Base-by-base conservation (phyloP, 73 alveolate species). In the Tetrahymena elliotti region DNA sequence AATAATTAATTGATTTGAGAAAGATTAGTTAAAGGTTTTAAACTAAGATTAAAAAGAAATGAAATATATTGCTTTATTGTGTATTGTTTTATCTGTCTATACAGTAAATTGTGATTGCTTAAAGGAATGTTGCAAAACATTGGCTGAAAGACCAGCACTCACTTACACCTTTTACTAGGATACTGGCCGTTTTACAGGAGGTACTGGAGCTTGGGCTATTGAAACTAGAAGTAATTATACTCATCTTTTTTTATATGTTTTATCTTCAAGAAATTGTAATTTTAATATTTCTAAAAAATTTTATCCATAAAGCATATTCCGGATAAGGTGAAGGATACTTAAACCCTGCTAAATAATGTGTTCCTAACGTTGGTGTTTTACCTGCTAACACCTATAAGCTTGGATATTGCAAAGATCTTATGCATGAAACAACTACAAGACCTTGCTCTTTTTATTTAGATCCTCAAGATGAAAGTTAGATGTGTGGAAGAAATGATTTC, bases 381-480 rank as follows among this genome's bases (percentile, higher is more conserved):
- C 97, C 97, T 20, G 97, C 97, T 27, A 82, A 93, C 31, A 94
- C 41, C 6, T 95, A 95, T 47, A 93, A 93, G 34, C 95, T 95
- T 20, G 97, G 97, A 13, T 83, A 38, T 31, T 95, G 97, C 97
- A 95, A 93, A 33, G 97, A 95, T 93, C 47, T 84, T 24, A 95
- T 95, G 97, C 97, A 95, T 24, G 68, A 93, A 39, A 39, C 97
- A 3, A 94, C 84, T 1, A 38, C 95, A 20, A 94, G 95, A 41
- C 97, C 97, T 83, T 95, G 97, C 82, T 39, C 97, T 39, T 95
- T 95, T 95, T 94, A 93, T 52, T 38, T 95, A 94, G 94, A 93
- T 24, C 97, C 97, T 34, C 3, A 38, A 27, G 52, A 40, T 27
- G 93, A 38, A 24, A 27, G 41, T 20, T 16, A 95, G 37, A 95